Evolutionary conservation across 169 alveolate genomes (phyloP).

Genomic region (Cryptosporidium canis): DNA sequence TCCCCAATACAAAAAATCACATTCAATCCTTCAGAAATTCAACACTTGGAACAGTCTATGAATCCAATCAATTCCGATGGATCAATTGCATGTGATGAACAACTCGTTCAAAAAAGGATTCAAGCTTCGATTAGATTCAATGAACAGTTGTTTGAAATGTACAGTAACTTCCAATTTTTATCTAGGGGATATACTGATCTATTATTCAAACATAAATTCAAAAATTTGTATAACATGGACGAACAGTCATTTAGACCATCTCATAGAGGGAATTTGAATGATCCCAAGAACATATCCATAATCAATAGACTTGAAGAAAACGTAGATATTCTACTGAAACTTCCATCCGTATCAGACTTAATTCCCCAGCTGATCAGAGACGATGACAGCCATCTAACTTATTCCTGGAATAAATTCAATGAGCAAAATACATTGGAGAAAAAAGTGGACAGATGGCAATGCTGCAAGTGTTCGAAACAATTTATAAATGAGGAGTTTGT

Average conservation of each 20-base stretch:
- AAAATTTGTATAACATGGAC: background rate
- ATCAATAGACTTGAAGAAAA: slow-evolving; percentile 12
- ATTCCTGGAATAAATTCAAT: slow-evolving; percentile 30
- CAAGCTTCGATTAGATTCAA: background rate
- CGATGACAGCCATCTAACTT: slow-evolving; percentile 6
- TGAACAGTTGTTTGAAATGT: background rate
- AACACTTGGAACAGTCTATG: background rate
- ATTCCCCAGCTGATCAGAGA: slow-evolving; percentile 10
- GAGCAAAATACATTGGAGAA: slow-evolving; percentile 54
- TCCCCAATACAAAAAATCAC: background rate
- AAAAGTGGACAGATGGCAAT: slow-evolving; percentile 67
- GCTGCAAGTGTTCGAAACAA: slow-evolving; percentile 62
- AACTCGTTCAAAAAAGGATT: too few relatives aligned
- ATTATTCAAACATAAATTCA: slow-evolving; percentile 10
- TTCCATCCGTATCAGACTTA: slow-evolving; percentile 11
- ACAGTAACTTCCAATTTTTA: background rate
- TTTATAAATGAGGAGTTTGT: slow-evolving; percentile 66
- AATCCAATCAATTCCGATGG: background rate
- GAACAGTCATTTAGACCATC: background rate
- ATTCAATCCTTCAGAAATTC: background rate
- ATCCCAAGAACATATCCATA: background rate
- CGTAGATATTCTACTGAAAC: background rate
- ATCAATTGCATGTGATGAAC: background rate
- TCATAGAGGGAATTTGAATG: background rate
- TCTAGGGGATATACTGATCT: slow-evolving; percentile 50